Base-by-base conservation (phyloP, 2,329 filamentous ascomycete species). In the Pseudopithomyces maydicus region DNA sequence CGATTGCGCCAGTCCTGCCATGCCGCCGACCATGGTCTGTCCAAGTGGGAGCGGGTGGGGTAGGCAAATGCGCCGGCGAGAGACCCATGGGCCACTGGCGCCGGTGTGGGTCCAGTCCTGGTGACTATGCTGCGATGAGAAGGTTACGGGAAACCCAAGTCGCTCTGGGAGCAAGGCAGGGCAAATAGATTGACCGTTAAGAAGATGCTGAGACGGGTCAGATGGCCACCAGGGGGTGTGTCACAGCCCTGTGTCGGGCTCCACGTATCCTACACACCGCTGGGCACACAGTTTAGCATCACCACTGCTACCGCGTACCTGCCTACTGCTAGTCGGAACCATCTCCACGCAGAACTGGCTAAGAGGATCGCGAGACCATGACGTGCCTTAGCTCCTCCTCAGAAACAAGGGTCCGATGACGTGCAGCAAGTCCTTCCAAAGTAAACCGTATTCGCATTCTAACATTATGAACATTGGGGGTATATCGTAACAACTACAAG, bases 401-500 rank as follows among this genome's bases (percentile, higher is more conserved):
- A 36, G 11, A 36, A 36, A 14, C 35, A 3, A 36, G 35, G 15
- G 12, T 36, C 35, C 5, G 35, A 36, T 36, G 35, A 14, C 15
- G 12, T 36, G 35, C 35, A 36, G n/a, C 45, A 38, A 20, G 29
- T 33, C 11, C 32, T 22, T 7, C 1, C n/a, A 23, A 1, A 46
- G 19, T 48, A 2, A 17, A 38, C 19, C 19, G 19, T 48, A 36
- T 38, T 32, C 47, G 36, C 47, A 50, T 50, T 50, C 47, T 29
- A 38, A 20, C 20, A 41, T 35, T 39, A 41, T 35, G 29, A 41
- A 41, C 23, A 41, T 7, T 19, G 39, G 47, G 47, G 47, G 47
- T 50, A 50, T 50, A 50, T 50, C 14, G 22, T 29, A 29, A 41
- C 45, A 41, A 29, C n/a, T 29, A 50, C 47, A 48, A 12, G 23